Evolutionary conservation across 257 asterid species (phyloP).

Genomic region (Solanum rostratum): DNA sequence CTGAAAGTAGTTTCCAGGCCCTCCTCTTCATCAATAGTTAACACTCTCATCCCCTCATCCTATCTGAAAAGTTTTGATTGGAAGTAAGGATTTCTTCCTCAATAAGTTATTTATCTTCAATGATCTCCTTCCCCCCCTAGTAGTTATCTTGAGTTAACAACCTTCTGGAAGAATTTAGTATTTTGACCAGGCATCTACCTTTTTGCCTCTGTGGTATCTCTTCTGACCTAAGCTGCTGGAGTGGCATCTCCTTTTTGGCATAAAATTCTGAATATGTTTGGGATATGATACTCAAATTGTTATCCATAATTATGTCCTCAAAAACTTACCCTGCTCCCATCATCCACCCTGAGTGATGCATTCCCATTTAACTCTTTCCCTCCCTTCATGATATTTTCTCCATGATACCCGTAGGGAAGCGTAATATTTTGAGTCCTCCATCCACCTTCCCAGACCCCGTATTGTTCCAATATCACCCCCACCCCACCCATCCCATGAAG

Average conservation of each 20-base stretch:
- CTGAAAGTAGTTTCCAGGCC: background rate
- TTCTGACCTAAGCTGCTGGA: background rate
- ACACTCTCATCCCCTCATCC: background rate
- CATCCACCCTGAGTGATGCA: background rate
- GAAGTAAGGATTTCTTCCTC: background rate
- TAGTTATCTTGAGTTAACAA: background rate
- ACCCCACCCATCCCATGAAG: background rate
- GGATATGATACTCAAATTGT: background rate
- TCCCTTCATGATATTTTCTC: background rate
- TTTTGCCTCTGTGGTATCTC: background rate
- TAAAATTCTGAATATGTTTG: background rate
- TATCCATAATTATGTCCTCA: background rate
- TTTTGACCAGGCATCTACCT: background rate
- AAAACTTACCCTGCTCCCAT: background rate
- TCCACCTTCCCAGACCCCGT: background rate
- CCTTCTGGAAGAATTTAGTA: background rate
- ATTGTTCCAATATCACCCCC: background rate
- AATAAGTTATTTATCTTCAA: background rate
- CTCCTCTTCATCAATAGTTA: background rate
- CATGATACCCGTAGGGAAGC: background rate
- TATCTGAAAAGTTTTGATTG: background rate
- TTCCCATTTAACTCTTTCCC: background rate
- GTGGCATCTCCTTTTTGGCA: background rate
- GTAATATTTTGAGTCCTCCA: background rate
- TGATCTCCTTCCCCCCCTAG: background rate